Evolutionary conservation across 306 rosid species (phyloP), one percentile per base, ranked within the genome.

Genomic region (Quercus agrifolia): DNA sequence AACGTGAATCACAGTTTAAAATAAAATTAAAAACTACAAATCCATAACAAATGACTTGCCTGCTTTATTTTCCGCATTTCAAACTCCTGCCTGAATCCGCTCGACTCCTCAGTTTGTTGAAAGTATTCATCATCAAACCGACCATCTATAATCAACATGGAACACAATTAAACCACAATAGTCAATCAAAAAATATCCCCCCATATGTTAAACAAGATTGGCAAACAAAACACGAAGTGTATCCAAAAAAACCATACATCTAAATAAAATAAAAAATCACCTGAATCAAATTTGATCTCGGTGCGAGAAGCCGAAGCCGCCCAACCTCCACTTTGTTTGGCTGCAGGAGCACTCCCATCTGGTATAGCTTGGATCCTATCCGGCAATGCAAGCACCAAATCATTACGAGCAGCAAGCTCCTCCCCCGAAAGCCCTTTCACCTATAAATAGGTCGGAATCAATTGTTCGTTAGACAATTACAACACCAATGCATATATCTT

Each of bases 351-450:
- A 56, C 98, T 79, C 79, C 99, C 99, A 85, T 96, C 99, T n/a
- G 98, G 96, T 77, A 96, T 93, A 77, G 88, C 94, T 85, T 89
- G 97, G 76, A 96, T 96, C 90, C 97, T 91, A 21, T 89, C 99
- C 1, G 99, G 97, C 86, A 96, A 82, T 21, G 99, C 96, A 83
- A 87, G 94, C 83, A 88, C 97, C 91, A 96, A 77, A 87, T 96
- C 99, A 88, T 96, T 96, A 30, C 99, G 97, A 58, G 98, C 95
- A 62, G 94, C 92, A 88, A 96, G 88, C 88, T 96, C 99, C 85
- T 91, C 96, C 0, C 94, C 79, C 11, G 96, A 89, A 82, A 95
- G 94, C 73, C 99, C 98, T 59, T 91, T 93, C 21, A 91, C 96
- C 99, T 95, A 90, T 59, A 33, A 61, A 74, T 71, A 71, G 74